Conservation (phyloP, 768 basidiomycete species). For the Leccinum disarticulatum region DNA sequence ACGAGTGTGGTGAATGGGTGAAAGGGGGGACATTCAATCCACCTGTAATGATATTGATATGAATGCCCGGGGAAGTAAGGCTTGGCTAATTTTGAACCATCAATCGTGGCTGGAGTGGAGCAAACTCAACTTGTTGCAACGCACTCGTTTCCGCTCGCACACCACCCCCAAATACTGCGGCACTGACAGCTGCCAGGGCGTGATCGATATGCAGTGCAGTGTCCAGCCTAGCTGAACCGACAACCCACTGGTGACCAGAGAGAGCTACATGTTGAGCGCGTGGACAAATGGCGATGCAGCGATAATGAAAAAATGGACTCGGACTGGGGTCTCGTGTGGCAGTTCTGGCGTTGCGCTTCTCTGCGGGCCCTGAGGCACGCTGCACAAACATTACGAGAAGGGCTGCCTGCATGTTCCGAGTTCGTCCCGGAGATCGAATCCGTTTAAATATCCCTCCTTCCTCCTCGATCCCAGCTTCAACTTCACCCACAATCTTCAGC, state of each 20-base stretch:
- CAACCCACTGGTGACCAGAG: slow-evolving; percentile 4
- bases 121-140: slow-evolving; percentile 2
- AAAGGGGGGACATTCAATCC: slow-evolving; percentile 6
- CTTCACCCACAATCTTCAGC: slow-evolving; percentile 8
- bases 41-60: slow-evolving; percentile 3
- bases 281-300: slow-evolving; percentile 13
- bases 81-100: neutral
- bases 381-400: slow-evolving; percentile 1
- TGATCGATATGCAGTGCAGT: slow-evolving; percentile 17
- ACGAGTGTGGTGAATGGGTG: slow-evolving; percentile 11
- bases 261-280: slow-evolving; percentile 8
- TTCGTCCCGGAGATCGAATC: slow-evolving; percentile 1
- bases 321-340: slow-evolving; percentile 12
- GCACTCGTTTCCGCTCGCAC: slow-evolving; percentile 24
- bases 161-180: neutral
- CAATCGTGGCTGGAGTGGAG: slow-evolving; percentile 14
- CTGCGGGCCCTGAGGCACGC: slow-evolving; percentile 14
- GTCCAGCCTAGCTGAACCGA: slow-evolving; percentile 4
- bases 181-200: neutral
- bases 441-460: slow-evolving; percentile 17
- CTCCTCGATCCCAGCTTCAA: neutral
- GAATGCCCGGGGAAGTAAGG: slow-evolving; percentile 15
- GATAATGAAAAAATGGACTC: slow-evolving; percentile 17
- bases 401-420: slow-evolving; percentile 2
- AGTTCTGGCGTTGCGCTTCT: neutral